Conservation (phyloP, 2,329 filamentous ascomycete species). For the Rhynchosporium secalis region DNA sequence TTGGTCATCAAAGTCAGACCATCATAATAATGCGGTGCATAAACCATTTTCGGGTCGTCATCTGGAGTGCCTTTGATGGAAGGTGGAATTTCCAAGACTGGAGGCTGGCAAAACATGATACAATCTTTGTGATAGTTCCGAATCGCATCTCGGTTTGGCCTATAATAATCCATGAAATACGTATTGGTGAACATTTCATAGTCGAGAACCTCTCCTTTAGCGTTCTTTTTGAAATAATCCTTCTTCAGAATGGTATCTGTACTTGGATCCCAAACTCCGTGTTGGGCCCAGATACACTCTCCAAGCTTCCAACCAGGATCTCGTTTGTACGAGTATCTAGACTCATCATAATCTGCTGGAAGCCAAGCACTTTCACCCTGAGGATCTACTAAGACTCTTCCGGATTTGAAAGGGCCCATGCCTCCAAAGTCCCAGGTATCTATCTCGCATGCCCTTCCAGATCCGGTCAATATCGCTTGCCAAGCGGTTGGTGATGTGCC, state of each 20-base stretch:
- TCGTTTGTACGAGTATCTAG: slow-evolving; percentile 84
- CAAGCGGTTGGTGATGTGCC: slow-evolving; percentile 91
- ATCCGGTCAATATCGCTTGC: slow-evolving; percentile 90
- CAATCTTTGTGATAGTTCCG: slow-evolving; percentile 74
- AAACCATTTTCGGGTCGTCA: slow-evolving; percentile 87
- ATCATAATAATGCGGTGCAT: slow-evolving; percentile 95
- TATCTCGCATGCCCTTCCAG: slow-evolving; percentile 84
- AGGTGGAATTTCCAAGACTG: slow-evolving; percentile 89
- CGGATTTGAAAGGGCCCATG: slow-evolving; percentile 88
- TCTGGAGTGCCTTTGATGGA: slow-evolving; percentile 82
- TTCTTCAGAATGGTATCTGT: slow-evolving; percentile 77
- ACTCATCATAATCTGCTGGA: slow-evolving; percentile 78
- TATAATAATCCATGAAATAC: slow-evolving; percentile 86
- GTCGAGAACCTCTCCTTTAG: slow-evolving; percentile 73
- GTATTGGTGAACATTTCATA: slow-evolving; percentile 87
- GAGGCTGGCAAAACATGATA: slow-evolving; percentile 88
- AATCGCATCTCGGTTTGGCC: slow-evolving; percentile 73
- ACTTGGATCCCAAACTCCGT: slow-evolving; percentile 87
- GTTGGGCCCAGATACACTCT: slow-evolving; percentile 95
- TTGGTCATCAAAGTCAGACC: slow-evolving; percentile 96
- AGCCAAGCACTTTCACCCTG: slow-evolving; percentile 85
- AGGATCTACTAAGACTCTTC: slow-evolving; percentile 79
- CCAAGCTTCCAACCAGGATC: slow-evolving; percentile 88
- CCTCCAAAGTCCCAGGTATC: slow-evolving; percentile 92
- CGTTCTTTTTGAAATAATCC: slow-evolving; percentile 84